phyloP scores from a whole-genome alignment of 2,329 filamentous ascomycete species.

The Penicillium brasilianum region DNA sequence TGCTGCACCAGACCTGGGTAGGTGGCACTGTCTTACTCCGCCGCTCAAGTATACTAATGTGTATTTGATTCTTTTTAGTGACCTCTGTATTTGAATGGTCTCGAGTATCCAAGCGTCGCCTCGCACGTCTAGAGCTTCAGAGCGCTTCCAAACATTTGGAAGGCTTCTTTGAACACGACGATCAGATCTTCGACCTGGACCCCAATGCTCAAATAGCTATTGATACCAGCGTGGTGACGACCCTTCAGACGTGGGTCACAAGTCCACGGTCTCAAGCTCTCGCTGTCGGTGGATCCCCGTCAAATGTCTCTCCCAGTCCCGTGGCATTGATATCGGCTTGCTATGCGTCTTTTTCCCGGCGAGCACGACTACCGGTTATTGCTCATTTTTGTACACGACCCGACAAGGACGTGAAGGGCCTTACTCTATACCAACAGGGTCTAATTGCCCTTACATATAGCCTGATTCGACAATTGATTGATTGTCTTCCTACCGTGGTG shows the following conservation, averaged over 20 bases:
- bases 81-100: constrained; percentile 38
- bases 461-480: constrained; percentile 45
- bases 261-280: constrained; percentile 41
- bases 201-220: constrained; percentile 34
- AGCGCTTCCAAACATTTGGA: constrained; percentile 43
- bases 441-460: constrained; percentile 47
- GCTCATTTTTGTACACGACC: constrained; percentile 45
- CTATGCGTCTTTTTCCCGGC: constrained; percentile 39
- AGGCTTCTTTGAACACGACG: constrained; percentile 42
- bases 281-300: constrained; percentile 37
- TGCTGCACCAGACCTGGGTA: constrained; percentile 40
- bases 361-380: constrained; percentile 39
- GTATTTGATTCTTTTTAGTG: constrained; percentile 23
- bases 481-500: constrained; percentile 43
- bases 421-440: constrained; percentile 36
- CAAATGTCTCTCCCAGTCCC: constrained; percentile 34
- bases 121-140: constrained; percentile 41
- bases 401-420: constrained; percentile 25
- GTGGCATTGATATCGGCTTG: constrained; percentile 42
- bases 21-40: constrained; percentile 12
- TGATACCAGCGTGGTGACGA: constrained; percentile 34
- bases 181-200: constrained; percentile 40
- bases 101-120: constrained; percentile 40
- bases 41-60: background rate
- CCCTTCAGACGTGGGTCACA: constrained; percentile 44